A percentile compares a stretch with the other conserved stretches of the same genome.
phyloP scores from a whole-genome alignment of 2,329 filamentous ascomycete genomes.

The Scorias spongiosa region DNA sequence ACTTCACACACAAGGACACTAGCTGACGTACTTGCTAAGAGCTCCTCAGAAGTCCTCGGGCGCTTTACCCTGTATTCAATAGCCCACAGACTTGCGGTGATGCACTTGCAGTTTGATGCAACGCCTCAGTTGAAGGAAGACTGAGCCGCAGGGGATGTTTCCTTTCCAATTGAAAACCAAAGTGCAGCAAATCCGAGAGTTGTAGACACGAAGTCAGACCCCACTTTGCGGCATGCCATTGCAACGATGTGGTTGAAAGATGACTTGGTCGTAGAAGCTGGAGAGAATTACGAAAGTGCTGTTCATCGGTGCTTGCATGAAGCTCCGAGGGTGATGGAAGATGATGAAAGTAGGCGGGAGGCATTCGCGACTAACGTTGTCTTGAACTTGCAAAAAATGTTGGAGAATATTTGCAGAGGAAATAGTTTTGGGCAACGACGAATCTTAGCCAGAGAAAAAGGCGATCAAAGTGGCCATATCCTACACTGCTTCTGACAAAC shows the following conservation, averaged over 20 bases:
- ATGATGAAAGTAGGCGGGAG: constrained; percentile 4
- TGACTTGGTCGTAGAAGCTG: constrained; percentile 7
- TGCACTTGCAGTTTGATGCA: constrained; percentile 13
- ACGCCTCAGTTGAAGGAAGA: constrained; percentile 13
- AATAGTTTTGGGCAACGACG: no score
- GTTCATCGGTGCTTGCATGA: constrained; percentile 6
- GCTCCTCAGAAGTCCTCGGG: constrained; percentile 4
- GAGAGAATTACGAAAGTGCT: constrained; percentile 5
- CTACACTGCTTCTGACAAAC: no score
- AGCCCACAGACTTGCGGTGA: constrained; percentile 12
- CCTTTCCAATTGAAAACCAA: constrained; percentile 1
- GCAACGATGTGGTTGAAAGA: constrained; percentile 5
- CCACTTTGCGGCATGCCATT: constrained; percentile 5
- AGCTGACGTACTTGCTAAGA: constrained; percentile 1
- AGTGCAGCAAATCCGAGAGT: background rate
- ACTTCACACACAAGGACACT: constrained; percentile 1
- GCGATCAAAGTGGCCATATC: no score
- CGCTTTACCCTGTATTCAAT: constrained; percentile 13
- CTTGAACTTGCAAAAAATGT: constrained; percentile 4
- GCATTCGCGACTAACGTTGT: constrained; percentile 7
- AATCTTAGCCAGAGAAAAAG: no score
- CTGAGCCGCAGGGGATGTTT: constrained; percentile 1
- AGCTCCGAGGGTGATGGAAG: constrained; percentile 1
- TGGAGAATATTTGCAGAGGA: background rate
- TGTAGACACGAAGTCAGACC: background rate